These are phyloP conservation scores for Trichoderma atrobrunneum DNA, from an alignment of 2,329 filamentous ascomycete species.

Conservation along the genomic window DNA sequence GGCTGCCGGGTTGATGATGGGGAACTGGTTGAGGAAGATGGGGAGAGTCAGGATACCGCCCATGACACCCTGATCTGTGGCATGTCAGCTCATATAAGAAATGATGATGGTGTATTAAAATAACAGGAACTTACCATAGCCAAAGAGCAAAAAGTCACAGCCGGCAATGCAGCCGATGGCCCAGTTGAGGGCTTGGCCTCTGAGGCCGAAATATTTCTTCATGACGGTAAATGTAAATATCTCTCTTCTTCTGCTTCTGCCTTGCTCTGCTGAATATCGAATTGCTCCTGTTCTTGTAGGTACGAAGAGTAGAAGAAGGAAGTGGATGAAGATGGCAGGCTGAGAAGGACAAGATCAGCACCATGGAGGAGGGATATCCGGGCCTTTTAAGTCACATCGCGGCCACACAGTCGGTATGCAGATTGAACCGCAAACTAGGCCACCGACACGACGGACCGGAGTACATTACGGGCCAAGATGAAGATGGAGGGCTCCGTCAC, in stretches of 20 bases:
- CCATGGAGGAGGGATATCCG: neutral
- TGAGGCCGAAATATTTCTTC: slow-evolving; percentile 60
- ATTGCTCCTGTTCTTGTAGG: neutral
- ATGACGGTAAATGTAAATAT: slow-evolving; percentile 24
- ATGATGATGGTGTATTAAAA: neutral
- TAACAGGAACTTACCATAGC: slow-evolving; percentile 44
- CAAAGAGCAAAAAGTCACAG: slow-evolving; percentile 65
- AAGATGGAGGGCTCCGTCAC: slow-evolving; percentile 9
- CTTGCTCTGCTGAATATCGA: neutral
- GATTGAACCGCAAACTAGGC: neutral
- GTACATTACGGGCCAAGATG: neutral
- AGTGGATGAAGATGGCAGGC: neutral
- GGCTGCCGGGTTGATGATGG: slow-evolving; percentile 47
- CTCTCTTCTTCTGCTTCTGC: neutral
- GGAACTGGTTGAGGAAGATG: slow-evolving; percentile 57
- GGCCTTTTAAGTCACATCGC: slow-evolving; percentile 19
- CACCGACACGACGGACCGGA: neutral
- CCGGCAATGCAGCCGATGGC: slow-evolving; percentile 70
- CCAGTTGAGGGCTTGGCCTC: slow-evolving; percentile 63
- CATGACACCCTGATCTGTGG: slow-evolving; percentile 72
- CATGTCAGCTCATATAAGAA: neutral
- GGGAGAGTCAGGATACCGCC: slow-evolving; percentile 69
- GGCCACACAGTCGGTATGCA: neutral
- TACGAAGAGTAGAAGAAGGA: neutral
- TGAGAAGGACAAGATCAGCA: neutral